Base-by-base conservation (phyloP, 2,329 filamentous ascomycete species). In the Trichoderma koningii region DNA sequence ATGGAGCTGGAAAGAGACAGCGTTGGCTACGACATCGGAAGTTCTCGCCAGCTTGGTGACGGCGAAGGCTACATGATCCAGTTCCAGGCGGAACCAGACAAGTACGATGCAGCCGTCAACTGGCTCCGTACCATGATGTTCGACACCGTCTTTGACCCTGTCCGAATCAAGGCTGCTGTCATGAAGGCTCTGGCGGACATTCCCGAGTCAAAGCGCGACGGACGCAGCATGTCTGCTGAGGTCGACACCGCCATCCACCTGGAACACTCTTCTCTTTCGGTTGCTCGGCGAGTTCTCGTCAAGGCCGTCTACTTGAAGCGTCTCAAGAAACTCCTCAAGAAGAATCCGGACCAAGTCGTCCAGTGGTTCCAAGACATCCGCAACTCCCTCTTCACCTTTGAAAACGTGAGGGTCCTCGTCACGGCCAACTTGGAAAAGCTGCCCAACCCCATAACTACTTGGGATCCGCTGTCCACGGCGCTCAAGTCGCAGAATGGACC, bases 1-100 rank as follows among this genome's bases (percentile, higher is more conserved):
- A 91, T 92, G 73, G 88, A 93, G 73, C 83, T 99, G 4, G 95
- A 99, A 76, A 87, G 89, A 72, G 93, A 98, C 71, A 98, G 95
- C 0, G 88, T 98, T 65, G 89, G 87, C 69, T 98, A 97, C 76
- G 82, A 80, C 1, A 87, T 97, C 69, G 87, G 88, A 66, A 86
- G 86, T 2, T 90, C 88, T 6, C 83, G 84, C 19, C 81, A 83
- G 41, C 79, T 96, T 51, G 89, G 90, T 41, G 93, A 96, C 73
- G 84, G 87, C 0, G 94, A 99, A 76, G 89, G 93, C 75, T 79
- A 97, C 30, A 85, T 88, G 65, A 87, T 98, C 55, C 87, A 88
- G 69, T 90, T 99, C 77, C 89, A 95, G 71, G 87, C 95, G 7
- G 95, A 99, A 76, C 86, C 89, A 0, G 88, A 94, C 60, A 97